Percentiles rank a stretch among this genome's conserved stretches.
Conservation (phyloP, 2,329 filamentous ascomycete species). For the Teratosphaeria epicoccoides region DNA sequence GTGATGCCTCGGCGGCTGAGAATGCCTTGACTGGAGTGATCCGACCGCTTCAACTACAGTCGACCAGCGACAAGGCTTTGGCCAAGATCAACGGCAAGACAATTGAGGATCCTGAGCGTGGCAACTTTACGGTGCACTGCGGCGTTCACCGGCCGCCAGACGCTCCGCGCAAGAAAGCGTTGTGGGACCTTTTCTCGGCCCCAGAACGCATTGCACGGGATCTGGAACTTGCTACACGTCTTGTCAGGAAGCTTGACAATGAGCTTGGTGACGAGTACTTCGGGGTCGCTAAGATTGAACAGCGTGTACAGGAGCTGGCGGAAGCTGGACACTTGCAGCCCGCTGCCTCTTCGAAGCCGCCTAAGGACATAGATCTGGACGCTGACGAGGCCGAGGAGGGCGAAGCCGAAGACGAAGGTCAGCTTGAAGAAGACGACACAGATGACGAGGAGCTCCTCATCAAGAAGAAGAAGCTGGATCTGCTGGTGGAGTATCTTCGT, state of each 20-base stretch:
- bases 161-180: constrained; percentile 80
- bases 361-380: constrained; percentile 57
- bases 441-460: constrained; percentile 82
- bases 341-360: constrained; percentile 46
- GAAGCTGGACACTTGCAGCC: constrained; percentile 68
- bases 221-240: constrained; percentile 66
- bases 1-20: constrained; percentile 12
- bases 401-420: constrained; percentile 47
- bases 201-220: constrained; percentile 91
- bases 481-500: constrained; percentile 91
- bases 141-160: constrained; percentile 85
- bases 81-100: constrained; percentile 97
- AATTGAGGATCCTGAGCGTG: constrained; percentile 84
- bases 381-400: constrained; percentile 43
- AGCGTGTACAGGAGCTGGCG: constrained; percentile 71
- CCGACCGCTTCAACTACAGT: constrained; percentile 11
- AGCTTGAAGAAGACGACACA: constrained; percentile 55
- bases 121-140: constrained; percentile 95
- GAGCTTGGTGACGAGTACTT: constrained; percentile 71
- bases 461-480: constrained; percentile 94
- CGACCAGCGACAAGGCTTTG: constrained; percentile 58
- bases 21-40: constrained; percentile 3
- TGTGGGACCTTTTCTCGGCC: constrained; percentile 93
- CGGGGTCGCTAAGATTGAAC: constrained; percentile 69
- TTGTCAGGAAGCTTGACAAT: constrained; percentile 74